A percentile compares a stretch with the other conserved stretches of the same genome.
Conservation (phyloP, 2,329 filamentous ascomycete genomes). For the Botryotinia globosa region DNA sequence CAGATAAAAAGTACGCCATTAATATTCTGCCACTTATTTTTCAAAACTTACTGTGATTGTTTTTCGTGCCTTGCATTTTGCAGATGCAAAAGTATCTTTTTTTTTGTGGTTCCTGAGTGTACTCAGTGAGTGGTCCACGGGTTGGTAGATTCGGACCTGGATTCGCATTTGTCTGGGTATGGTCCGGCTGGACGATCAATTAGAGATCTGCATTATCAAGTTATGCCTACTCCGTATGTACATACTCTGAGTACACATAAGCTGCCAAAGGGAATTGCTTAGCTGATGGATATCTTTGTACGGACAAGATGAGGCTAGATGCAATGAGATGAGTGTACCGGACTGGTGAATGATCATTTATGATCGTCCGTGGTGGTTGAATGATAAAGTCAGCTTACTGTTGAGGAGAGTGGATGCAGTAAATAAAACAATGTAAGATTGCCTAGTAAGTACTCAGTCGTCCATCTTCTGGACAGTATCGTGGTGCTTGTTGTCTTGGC, state of each 20-base stretch:
- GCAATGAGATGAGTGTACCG: background rate
- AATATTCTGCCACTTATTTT: conserved; percentile 1
- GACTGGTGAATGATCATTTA: background rate
- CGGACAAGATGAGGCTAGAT: background rate
- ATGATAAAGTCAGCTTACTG: conserved; percentile 8
- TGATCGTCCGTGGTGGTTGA: background rate
- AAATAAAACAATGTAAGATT: background rate
- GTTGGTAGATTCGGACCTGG: background rate
- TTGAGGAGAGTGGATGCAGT: background rate
- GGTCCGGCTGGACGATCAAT: background rate
- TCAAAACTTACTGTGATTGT: background rate
- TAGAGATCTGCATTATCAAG: conserved; percentile 1
- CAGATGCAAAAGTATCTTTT: conserved; percentile 9
- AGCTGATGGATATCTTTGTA: background rate
- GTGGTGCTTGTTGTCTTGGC: background rate
- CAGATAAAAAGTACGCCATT: background rate
- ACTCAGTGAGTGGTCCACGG: no score
- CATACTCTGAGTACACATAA: no score
- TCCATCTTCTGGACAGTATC: background rate
- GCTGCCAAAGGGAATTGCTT: background rate
- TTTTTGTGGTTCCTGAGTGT: background rate
- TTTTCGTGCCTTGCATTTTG: conserved; percentile 22
- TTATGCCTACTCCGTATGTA: background rate
- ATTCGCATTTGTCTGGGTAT: background rate
- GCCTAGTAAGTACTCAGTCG: no score